phyloP scores from a whole-genome alignment of 805 yeast genomes.

The Nakazawaea ishiwadae region DNA sequence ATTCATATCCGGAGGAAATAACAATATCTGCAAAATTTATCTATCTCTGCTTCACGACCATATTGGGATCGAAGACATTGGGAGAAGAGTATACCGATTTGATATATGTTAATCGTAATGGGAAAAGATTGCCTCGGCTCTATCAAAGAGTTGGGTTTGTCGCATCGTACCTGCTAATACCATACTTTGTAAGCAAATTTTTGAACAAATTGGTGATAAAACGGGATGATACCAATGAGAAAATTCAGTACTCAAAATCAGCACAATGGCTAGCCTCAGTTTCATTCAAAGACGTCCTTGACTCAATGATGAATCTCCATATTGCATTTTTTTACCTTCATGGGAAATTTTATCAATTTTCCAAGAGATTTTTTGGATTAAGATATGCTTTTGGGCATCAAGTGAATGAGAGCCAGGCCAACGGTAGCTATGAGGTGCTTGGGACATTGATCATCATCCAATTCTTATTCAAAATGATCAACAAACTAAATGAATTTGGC shows the following conservation, averaged over 20 bases:
- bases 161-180: constrained; percentile 55
- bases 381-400: constrained; percentile 73
- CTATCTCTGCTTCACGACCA: constrained; percentile 73
- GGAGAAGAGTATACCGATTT: constrained; percentile 95
- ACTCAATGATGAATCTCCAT: constrained; percentile 61
- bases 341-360: constrained; percentile 76
- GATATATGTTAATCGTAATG: constrained; percentile 52
- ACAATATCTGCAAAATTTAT: constrained; percentile 50
- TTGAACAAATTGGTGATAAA: constrained; percentile 12
- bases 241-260: no score
- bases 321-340: constrained; percentile 76
- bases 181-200: constrained; percentile 38
- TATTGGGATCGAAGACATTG: constrained; percentile 70
- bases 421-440: constrained; percentile 68
- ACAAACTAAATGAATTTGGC: constrained; percentile 23
- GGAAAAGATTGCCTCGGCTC: constrained; percentile 41
- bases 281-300: constrained; percentile 43
- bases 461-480: constrained; percentile 38
- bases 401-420: constrained; percentile 36
- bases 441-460: constrained; percentile 61
- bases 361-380: constrained; percentile 74
- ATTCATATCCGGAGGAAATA: constrained; percentile 59
- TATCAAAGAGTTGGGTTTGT: constrained; percentile 54
- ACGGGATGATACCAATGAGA: constrained; percentile 14
- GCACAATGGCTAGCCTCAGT: constrained; percentile 19